phyloP scores from a whole-genome alignment of 2,329 filamentous ascomycete genomes.

The Fusarium clavum region DNA sequence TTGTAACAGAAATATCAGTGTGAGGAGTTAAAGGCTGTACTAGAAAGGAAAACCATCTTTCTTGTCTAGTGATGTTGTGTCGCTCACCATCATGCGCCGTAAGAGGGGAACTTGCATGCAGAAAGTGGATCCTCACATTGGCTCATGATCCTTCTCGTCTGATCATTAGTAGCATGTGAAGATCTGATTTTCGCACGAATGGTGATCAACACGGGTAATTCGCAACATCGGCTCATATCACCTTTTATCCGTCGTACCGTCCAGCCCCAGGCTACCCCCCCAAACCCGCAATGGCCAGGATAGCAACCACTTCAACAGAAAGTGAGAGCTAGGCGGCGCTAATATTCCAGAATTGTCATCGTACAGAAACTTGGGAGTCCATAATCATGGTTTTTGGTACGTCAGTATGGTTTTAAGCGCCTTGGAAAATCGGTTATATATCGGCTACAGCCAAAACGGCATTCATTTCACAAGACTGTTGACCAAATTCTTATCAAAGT shows the following conservation, averaged over 20 bases:
- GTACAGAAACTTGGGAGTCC: neutral
- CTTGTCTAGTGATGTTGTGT: neutral
- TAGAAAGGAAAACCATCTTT: neutral
- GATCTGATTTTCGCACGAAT: neutral
- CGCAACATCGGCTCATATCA: neutral
- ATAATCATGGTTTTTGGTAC: no score
- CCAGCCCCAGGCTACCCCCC: no score
- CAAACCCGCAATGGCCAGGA: neutral
- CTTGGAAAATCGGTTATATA: no score
- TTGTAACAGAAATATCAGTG: rapidly evolving
- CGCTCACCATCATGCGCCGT: rapidly evolving
- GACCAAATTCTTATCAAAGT: no score
- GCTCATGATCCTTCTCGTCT: neutral
- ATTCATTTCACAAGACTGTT: neutral
- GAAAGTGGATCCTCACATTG: neutral
- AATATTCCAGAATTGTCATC: neutral
- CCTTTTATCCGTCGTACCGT: neutral
- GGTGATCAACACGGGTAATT: neutral
- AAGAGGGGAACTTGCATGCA: neutral
- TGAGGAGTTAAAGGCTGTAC: rapidly evolving
- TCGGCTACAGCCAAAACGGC: neutral
- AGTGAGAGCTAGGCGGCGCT: neutral
- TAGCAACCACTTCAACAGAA: neutral
- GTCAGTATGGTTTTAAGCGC: no score
- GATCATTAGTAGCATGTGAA: neutral